Evolutionary conservation across 495 filamentous ascomycete genomes (phyloP).

Genomic region (Lasiosphaeria miniovina): DNA sequence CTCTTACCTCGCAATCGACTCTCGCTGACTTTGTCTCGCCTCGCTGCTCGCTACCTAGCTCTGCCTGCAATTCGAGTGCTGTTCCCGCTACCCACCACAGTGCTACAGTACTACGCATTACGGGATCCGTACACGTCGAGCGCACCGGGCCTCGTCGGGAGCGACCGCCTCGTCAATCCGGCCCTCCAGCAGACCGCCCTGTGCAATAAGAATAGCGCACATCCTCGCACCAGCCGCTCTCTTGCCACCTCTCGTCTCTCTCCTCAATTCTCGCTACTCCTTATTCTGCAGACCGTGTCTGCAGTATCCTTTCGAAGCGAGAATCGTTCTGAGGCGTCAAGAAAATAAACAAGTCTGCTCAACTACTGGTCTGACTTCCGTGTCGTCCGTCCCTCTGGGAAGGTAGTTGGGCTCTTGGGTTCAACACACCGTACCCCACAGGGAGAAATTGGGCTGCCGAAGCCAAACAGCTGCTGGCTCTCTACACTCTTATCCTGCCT

Average conservation of each 20-base stretch:
- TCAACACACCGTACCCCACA: constrained; percentile 7
- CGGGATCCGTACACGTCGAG: constrained; percentile 4
- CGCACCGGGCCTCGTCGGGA: constrained; percentile 12
- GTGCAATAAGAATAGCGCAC: constrained; percentile 34
- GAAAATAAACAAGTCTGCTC: constrained; percentile 16
- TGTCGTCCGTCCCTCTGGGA: constrained; percentile 4
- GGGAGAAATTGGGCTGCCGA: constrained; percentile 10
- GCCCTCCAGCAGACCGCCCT: constrained; percentile 22
- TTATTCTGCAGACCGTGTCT: constrained; percentile 6
- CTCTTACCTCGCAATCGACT: constrained; percentile 2
- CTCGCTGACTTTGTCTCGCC: background rate
- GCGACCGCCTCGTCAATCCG: constrained; percentile 26
- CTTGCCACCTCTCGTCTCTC: constrained; percentile 17
- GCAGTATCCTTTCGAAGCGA: constrained; percentile 15
- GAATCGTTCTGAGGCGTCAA: constrained; percentile 9
- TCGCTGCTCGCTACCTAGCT: background rate
- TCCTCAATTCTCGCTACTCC: constrained; percentile 16
- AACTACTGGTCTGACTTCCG: constrained; percentile 4
- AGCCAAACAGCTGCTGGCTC: constrained; percentile 1
- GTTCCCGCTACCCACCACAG: background rate
- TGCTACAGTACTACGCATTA: constrained; percentile 11
- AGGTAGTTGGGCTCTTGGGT: constrained; percentile 15
- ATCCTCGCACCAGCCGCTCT: constrained; percentile 17
- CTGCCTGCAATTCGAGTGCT: background rate
- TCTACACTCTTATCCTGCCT: background rate